Evolutionary conservation across 164 flowering plant genomes (phyloP).

Genomic region (Hamamelis virginiana): DNA sequence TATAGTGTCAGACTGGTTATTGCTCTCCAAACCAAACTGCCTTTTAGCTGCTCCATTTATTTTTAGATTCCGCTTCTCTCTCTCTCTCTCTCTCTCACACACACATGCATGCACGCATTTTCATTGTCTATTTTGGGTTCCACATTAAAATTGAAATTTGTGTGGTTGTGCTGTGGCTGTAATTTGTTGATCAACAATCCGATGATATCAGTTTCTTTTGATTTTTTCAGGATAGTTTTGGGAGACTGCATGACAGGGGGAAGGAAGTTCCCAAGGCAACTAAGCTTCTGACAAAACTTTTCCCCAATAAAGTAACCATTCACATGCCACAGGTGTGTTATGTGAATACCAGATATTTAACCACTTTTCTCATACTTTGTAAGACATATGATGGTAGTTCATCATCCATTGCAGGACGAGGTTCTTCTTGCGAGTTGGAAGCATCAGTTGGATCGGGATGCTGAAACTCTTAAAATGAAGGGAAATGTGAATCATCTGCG

Average conservation of each 20-base stretch:
- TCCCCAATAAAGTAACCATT: constrained; percentile 84
- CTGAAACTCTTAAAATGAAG: constrained; percentile 79
- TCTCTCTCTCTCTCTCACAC: too few species aligned
- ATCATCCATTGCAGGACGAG: constrained; percentile 57
- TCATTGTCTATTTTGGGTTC: background rate
- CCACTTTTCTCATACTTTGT: background rate
- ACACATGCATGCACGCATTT: too few species aligned
- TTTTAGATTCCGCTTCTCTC: too few species aligned
- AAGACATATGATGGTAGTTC: constrained; percentile 4
- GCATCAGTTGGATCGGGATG: constrained; percentile 78
- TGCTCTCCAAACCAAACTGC: too few species aligned
- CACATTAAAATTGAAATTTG: background rate
- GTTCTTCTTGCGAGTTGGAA: constrained; percentile 76
- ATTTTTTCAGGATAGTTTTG: constrained; percentile 79
- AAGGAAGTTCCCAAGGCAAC: constrained; percentile 76
- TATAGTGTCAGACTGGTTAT: too few species aligned
- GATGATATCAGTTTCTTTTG: constrained; percentile 5
- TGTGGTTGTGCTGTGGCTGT: background rate
- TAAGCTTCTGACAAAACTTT: constrained; percentile 68
- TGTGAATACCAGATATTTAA: background rate
- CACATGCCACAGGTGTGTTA: constrained; percentile 82
- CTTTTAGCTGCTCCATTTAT: too few species aligned
- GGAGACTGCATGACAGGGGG: constrained; percentile 79
- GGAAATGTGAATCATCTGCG: constrained; percentile 60
- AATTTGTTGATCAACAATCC: background rate